Conservation (phyloP, 306 rosid genomes). For the Senna siamea region DNA sequence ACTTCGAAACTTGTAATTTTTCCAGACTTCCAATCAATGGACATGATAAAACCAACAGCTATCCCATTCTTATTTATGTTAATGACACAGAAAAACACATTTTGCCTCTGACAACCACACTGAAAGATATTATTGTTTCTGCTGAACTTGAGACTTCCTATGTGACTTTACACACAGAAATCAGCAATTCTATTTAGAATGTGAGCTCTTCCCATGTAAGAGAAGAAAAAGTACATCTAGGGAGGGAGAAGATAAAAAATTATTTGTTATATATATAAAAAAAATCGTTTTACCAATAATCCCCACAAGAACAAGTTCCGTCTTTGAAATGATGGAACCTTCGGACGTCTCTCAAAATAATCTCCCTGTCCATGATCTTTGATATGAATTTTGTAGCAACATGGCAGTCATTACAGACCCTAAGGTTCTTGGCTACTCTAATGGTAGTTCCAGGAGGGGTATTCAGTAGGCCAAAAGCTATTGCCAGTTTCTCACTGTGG, state of each 20-base stretch:
- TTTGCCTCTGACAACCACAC: too few relatives aligned
- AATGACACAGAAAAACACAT: too few relatives aligned
- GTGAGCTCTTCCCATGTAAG: not conserved
- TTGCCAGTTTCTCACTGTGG: conserved; percentile 94
- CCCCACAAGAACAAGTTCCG: conserved; percentile 90
- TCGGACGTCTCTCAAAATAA: conserved; percentile 88
- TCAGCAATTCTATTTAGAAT: too few relatives aligned
- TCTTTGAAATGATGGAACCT: conserved; percentile 91
- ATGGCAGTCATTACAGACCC: conserved; percentile 93
- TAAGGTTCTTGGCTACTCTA: conserved; percentile 90
- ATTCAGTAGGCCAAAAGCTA: conserved; percentile 87
- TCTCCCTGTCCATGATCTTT: conserved; percentile 70
- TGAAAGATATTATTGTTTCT: too few relatives aligned
- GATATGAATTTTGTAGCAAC: conserved; percentile 76
- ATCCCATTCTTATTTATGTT: too few relatives aligned
- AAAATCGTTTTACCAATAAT: conserved; percentile 67
- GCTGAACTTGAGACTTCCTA: too few relatives aligned
- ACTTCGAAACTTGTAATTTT: too few relatives aligned
- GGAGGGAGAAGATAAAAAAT: not conserved
- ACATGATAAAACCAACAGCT: too few relatives aligned
- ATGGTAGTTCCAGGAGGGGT: conserved; percentile 78
- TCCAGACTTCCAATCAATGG: too few relatives aligned
- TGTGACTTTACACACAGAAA: too few relatives aligned
- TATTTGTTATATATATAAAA: not conserved
- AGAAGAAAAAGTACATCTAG: not conserved